phyloP scores from a whole-genome alignment of 2,329 filamentous ascomycete species.

The Colletotrichum tropicicola region DNA sequence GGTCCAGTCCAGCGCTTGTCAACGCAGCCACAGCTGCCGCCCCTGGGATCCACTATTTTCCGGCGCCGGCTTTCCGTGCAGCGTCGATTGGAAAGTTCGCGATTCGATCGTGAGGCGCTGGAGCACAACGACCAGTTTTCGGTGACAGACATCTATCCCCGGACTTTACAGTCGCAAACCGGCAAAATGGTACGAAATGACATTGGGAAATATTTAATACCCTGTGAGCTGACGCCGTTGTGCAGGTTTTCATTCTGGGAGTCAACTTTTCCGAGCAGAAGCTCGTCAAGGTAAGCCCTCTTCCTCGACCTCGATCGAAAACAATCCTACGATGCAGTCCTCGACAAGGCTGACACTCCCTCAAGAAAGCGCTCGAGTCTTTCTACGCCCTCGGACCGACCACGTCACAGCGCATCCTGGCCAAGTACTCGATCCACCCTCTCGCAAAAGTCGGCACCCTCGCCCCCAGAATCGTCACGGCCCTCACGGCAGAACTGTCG shows the following conservation, averaged over 20 bases:
- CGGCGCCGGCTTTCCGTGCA: slow-evolving; percentile 26
- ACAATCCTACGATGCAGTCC: background rate
- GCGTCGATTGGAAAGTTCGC: slow-evolving; percentile 22
- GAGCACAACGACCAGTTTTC: background rate
- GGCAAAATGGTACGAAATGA: slow-evolving; percentile 10
- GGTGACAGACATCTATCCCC: background rate
- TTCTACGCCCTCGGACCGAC: slow-evolving; percentile 88
- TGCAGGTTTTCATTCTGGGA: slow-evolving; percentile 84
- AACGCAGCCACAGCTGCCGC: slow-evolving; percentile 17
- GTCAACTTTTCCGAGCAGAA: slow-evolving; percentile 85
- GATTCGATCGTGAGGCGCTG: background rate
- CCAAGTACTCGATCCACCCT: slow-evolving; percentile 88
- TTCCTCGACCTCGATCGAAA: background rate
- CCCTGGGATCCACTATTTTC: slow-evolving; percentile 15
- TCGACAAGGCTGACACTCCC: slow-evolving; percentile 12
- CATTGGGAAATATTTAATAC: no score
- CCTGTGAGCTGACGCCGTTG: background rate
- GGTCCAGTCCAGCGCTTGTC: background rate
- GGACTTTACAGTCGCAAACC: background rate
- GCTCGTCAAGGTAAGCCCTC: slow-evolving; percentile 77
- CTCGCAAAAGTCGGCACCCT: slow-evolving; percentile 81
- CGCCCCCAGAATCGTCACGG: slow-evolving; percentile 78
- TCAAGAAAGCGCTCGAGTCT: slow-evolving; percentile 76
- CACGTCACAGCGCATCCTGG: slow-evolving; percentile 78
- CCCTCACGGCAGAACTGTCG: slow-evolving; percentile 85